A percentile compares a stretch with the other conserved stretches of the same genome.
These are phyloP conservation scores for Arachnomyces sp. DNA, from an alignment of 2,329 filamentous ascomycete genomes.

Conservation along the genomic window DNA sequence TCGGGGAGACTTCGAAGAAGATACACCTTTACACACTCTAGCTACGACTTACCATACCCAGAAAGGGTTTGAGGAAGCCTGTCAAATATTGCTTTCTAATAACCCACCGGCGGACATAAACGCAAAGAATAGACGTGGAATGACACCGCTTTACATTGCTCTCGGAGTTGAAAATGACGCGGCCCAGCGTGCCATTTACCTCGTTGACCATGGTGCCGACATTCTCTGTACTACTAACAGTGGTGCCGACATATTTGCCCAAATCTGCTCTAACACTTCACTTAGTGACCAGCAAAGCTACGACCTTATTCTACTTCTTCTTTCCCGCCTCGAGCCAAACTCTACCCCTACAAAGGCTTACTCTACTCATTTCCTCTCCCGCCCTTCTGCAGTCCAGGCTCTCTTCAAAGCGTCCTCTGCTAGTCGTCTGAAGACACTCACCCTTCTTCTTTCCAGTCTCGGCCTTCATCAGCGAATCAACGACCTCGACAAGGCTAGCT, in stretches of 20 bases:
- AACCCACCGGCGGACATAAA: constrained; percentile 15
- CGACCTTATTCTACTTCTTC: constrained; percentile 14
- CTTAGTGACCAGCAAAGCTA: constrained; percentile 17
- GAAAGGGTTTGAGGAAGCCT: constrained; percentile 19
- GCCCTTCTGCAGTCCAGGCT: constrained; percentile 7
- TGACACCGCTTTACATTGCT: constrained; percentile 17
- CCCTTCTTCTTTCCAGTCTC: constrained; percentile 14
- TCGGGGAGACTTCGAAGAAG: constrained; percentile 12
- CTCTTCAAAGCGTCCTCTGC: constrained; percentile 13
- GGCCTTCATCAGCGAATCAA: constrained; percentile 15
- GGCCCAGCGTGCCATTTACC: constrained; percentile 12
- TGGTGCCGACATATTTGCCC: constrained; percentile 17
- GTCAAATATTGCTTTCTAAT: constrained; percentile 15
- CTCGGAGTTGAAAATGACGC: constrained; percentile 16
- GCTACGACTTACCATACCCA: constrained; percentile 15
- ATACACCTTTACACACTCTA: constrained; percentile 19
- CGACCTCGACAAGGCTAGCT: constrained; percentile 5
- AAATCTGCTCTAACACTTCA: constrained; percentile 14
- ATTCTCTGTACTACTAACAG: constrained; percentile 6
- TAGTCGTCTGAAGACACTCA: constrained; percentile 12
- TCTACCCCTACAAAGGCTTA: constrained; percentile 9
- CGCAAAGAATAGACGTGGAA: constrained; percentile 12
- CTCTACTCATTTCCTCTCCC: constrained; percentile 12
- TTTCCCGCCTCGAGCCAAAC: constrained; percentile 10
- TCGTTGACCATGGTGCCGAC: constrained; percentile 17